A percentile compares a stretch with the other conserved stretches of the same genome.
Evolutionary conservation across 495 filamentous ascomycete genomes (phyloP).

Genomic region (Rostrohypoxylon terebratum): DNA sequence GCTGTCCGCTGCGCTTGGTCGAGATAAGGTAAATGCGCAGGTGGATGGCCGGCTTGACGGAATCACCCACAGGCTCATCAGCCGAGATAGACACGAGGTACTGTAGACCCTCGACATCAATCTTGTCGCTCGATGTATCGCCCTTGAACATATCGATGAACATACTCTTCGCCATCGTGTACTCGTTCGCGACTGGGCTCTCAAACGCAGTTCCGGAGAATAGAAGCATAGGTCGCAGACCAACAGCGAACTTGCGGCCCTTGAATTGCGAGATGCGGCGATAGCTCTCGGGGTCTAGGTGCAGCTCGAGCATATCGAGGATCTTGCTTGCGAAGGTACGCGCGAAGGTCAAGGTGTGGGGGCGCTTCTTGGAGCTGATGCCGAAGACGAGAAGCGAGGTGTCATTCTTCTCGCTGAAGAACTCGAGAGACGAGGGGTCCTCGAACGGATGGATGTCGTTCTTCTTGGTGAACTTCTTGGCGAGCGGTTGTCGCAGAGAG

Average conservation of each 20-base stretch:
- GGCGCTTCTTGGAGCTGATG: constrained; percentile 89
- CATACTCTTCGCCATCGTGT: constrained; percentile 85
- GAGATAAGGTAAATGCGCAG: constrained; percentile 84
- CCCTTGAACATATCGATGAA: constrained; percentile 89
- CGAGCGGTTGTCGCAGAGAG: constrained; percentile 79
- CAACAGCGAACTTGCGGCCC: constrained; percentile 81
- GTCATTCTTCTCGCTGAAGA: constrained; percentile 96
- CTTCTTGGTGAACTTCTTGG: constrained; percentile 93
- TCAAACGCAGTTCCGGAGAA: constrained; percentile 91
- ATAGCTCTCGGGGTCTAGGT: constrained; percentile 76
- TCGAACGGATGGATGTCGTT: constrained; percentile 95
- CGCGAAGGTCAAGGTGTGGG: constrained; percentile 85
- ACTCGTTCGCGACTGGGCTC: constrained; percentile 74
- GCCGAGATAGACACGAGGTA: constrained; percentile 85
- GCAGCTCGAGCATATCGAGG: constrained; percentile 92
- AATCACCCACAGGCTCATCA: constrained; percentile 69
- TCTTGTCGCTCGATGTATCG: constrained; percentile 69
- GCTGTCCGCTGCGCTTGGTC: constrained; percentile 87
- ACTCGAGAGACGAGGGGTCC: constrained; percentile 84
- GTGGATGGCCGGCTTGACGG: constrained; percentile 75
- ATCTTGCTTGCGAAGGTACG: constrained; percentile 86
- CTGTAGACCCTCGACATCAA: constrained; percentile 94
- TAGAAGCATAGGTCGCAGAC: constrained; percentile 85
- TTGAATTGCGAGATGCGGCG: constrained; percentile 80
- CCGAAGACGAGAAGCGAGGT: constrained; percentile 80